Conservation (phyloP, 495 filamentous ascomycete species). For the Durotheca rogersii region DNA sequence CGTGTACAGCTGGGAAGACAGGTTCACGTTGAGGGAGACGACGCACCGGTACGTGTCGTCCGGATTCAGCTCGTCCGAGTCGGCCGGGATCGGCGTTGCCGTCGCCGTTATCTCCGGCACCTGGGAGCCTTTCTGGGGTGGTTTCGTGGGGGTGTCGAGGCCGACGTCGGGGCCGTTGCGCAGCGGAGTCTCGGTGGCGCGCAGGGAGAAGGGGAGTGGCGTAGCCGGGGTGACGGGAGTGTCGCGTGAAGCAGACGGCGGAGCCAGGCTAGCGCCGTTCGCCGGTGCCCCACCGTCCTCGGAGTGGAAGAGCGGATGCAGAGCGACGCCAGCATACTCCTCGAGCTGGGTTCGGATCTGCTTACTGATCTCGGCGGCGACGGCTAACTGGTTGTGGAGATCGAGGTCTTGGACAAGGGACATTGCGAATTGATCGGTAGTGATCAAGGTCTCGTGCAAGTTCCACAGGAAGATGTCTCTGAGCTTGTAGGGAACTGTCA, state of each 20-base stretch:
- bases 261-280: slow-evolving; percentile 19
- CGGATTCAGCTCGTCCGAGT: slow-evolving; percentile 66
- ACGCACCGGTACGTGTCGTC: slow-evolving; percentile 93
- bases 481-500: slow-evolving; percentile 76
- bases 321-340: slow-evolving; percentile 91
- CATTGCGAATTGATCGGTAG: slow-evolving; percentile 90
- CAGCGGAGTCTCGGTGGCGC: slow-evolving; percentile 52
- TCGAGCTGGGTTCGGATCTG: slow-evolving; percentile 94
- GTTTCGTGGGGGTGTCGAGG: slow-evolving; percentile 38
- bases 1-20: slow-evolving; percentile 87
- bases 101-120: slow-evolving; percentile 50
- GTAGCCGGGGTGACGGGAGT: slow-evolving; percentile 50
- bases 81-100: slow-evolving; percentile 51
- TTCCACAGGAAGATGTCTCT: slow-evolving; percentile 98
- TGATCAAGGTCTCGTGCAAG: slow-evolving; percentile 88
- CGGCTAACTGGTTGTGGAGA: slow-evolving; percentile 67
- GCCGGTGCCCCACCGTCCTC: slow-evolving; percentile 34
- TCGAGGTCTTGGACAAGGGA: slow-evolving; percentile 93
- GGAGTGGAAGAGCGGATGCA: slow-evolving; percentile 86
- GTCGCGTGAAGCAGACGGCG: slow-evolving; percentile 40
- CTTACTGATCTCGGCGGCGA: slow-evolving; percentile 78
- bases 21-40: slow-evolving; percentile 86
- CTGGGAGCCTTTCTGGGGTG: slow-evolving; percentile 13
- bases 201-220: slow-evolving; percentile 42
- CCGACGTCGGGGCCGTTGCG: slow-evolving; percentile 37